Conservation (phyloP, 2,329 filamentous ascomycete genomes). For the Fusarium robinianum region DNA sequence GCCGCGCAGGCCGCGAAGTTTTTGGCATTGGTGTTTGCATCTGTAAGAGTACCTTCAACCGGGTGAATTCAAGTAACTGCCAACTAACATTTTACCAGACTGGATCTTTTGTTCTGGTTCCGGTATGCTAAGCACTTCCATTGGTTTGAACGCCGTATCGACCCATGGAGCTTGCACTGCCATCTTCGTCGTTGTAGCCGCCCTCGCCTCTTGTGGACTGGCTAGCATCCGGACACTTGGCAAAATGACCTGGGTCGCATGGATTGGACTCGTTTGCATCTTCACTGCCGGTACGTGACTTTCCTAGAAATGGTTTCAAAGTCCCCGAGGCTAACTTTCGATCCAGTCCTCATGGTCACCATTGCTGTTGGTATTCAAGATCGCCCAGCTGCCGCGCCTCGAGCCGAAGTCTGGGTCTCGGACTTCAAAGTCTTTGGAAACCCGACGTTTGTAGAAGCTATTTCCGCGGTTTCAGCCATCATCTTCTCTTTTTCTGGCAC, state of each 20-base stretch:
- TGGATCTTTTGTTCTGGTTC: conserved; percentile 43
- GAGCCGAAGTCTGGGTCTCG: conserved; percentile 28
- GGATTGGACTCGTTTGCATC: conserved; percentile 38
- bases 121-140: conserved; percentile 47
- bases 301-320: neutral
- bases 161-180: conserved; percentile 46
- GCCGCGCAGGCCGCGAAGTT: conserved; percentile 48
- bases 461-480: conserved; percentile 39
- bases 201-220: conserved; percentile 34
- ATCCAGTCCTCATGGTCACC: conserved; percentile 35
- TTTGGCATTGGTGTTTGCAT: conserved; percentile 44
- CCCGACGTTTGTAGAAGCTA: conserved; percentile 39
- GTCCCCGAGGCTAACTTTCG: too few relatives aligned
- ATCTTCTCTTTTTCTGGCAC: conserved; percentile 47
- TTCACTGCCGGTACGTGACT: conserved; percentile 33
- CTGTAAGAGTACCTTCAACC: conserved; percentile 37
- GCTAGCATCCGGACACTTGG: conserved; percentile 40
- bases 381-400: conserved; percentile 33
- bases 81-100: conserved; percentile 18
- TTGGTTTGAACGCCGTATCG: conserved; percentile 45
- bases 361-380: conserved; percentile 40
- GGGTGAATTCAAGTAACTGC: neutral
- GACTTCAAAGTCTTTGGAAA: conserved; percentile 38
- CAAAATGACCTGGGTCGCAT: conserved; percentile 40
- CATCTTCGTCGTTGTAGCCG: conserved; percentile 44